Base-by-base conservation (phyloP, 805 yeast genomes). In the Hanseniaspora taiwanica region DNA sequence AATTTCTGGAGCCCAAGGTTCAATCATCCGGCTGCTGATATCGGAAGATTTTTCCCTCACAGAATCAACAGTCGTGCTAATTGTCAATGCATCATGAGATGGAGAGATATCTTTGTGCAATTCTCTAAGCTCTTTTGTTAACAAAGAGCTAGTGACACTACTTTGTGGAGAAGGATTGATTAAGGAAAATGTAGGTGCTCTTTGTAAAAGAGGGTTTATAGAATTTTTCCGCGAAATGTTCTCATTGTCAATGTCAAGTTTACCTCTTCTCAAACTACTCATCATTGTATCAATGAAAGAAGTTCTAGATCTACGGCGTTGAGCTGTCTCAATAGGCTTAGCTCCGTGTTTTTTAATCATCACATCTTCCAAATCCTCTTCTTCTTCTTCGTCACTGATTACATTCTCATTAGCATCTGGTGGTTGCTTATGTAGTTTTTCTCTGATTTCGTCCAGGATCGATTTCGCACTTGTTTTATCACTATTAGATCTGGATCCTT, bases 261-360 rank as follows among this genome's bases (percentile, higher is more conserved):
- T 43, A n/a, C 43, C 46, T 1, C 60, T 49, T 10, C 51, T 36
- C 36, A 46, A 42, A 34, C 48, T 55, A 3, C 54, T 43, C 50
- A 58, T 52, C 34, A 51, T 56, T 12, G 59, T 52, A 38, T 56
- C 62, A 20, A 58, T 53, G 35, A 58, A 58, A 1, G 62, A 58
- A 19, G 49, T 46, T 16, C 59, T 49, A 17, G 49, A 49, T 3
- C 37, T 40, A 6, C 53, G 45, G 50, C 48, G 20, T 44, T 38
- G 20, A 35, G 33, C 16, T 36, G 18, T 31, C 8, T 31, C 18
- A 4, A 16, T 18, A 5, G 40, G 24, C 13, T 42, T 48, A 6
- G 60, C 49, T 24, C 52, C 57, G 9, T 25, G 29, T 25, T 25
- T 25, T 25, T 14, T 14, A 25, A n/a, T n/a, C n/a, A n/a, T 31